These are phyloP conservation scores for Linnemannia zychae DNA, from an alignment of 192 early-diverging fungal species.

Conservation along the genomic window DNA sequence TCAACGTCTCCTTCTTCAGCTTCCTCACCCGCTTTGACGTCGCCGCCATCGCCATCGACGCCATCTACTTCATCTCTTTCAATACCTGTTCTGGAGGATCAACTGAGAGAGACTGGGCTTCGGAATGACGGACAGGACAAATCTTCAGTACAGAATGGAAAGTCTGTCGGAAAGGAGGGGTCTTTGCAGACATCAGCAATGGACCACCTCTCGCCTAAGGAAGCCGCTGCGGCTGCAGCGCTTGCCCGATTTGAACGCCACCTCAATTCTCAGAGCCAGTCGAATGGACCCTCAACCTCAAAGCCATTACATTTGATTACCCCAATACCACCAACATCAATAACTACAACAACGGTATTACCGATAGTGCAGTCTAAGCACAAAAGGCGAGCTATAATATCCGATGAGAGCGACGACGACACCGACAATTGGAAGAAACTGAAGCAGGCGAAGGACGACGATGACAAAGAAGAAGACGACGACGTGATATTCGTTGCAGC, in stretches of 20 bases:
- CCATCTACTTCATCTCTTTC: not conserved
- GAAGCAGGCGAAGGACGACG: constrained; percentile 14
- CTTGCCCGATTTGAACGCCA: constrained; percentile 19
- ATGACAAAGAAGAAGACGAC: not conserved
- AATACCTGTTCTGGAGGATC: not conserved
- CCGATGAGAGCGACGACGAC: not conserved
- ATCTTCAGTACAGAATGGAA: not conserved
- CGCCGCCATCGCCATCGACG: not conserved
- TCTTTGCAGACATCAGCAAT: not conserved
- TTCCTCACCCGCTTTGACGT: not conserved
- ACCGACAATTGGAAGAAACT: constrained; percentile 5
- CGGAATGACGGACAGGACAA: not conserved
- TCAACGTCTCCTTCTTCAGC: not conserved
- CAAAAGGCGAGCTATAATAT: not conserved
- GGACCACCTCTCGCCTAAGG: constrained; percentile 13
- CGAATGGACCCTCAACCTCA: not conserved
- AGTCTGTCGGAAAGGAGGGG: not conserved
- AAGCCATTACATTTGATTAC: not conserved
- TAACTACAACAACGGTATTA: not conserved
- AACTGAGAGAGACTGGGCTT: not conserved
- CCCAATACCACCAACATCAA: not conserved
- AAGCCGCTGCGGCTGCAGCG: constrained; percentile 32
- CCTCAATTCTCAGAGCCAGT: not conserved
- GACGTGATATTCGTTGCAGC: not conserved
- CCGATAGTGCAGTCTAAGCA: not conserved